Evolutionary conservation across 805 yeast species (phyloP).

Genomic region (Kregervanrija pseudodelftensis): DNA sequence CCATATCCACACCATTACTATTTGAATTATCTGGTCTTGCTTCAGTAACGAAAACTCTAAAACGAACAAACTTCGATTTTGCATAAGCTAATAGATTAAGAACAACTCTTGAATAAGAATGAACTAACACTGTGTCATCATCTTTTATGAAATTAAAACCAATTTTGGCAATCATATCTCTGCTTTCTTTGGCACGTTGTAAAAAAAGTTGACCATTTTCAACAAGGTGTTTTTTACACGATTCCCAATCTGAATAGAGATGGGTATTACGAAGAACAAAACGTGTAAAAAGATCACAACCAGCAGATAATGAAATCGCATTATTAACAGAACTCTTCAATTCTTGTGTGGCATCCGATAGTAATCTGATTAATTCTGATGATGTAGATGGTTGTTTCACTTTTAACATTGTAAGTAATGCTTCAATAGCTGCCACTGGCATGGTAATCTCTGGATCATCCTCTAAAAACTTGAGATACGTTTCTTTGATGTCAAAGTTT

Average conservation of each 20-base stretch:
- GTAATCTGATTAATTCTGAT: conserved; percentile 79
- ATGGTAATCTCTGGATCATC: conserved; percentile 96
- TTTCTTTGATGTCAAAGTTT: conserved; percentile 71
- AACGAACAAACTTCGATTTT: conserved; percentile 68
- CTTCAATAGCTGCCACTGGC: conserved; percentile 98
- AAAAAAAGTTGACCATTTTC: conserved; percentile 91
- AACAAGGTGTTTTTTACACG: conserved; percentile 79
- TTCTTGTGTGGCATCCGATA: conserved; percentile 67
- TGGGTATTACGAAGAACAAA: conserved; percentile 87
- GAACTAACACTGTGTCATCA: conserved; percentile 85
- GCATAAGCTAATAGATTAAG: conserved; percentile 69
- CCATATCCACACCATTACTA: conserved; percentile 67
- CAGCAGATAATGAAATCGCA: conserved; percentile 91
- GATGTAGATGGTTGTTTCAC: conserved; percentile 88
- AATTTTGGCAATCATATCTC: conserved; percentile 78
- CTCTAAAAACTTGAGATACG: conserved; percentile 71
- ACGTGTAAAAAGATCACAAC: conserved; percentile 93
- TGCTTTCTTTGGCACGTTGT: conserved; percentile 82
- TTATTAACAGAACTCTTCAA: conserved; percentile 78
- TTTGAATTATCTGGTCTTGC: conserved; percentile 83
- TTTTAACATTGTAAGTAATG: conserved; percentile 75
- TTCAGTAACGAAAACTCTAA: conserved; percentile 88
- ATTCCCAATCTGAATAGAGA: conserved; percentile 89
- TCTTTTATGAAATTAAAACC: conserved; percentile 89
- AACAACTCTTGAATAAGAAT: conserved; percentile 89